These are phyloP conservation scores for Penicillium paradoxum DNA, from an alignment of 495 filamentous ascomycete species.

Conservation along the genomic window DNA sequence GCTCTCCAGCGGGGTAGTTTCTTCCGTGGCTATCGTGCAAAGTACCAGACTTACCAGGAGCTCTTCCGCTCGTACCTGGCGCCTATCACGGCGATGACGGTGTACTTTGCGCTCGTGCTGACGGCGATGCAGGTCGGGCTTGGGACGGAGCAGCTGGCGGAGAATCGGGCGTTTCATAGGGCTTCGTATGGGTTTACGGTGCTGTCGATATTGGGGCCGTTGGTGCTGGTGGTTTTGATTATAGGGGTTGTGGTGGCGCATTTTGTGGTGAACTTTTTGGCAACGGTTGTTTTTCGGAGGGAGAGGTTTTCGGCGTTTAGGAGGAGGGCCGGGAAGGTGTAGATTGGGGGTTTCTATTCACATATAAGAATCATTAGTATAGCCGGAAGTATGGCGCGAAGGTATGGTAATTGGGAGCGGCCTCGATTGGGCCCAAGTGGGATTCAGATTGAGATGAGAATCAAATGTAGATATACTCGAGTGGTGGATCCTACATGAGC, in stretches of 20 bases:
- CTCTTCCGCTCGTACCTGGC: constrained; percentile 44
- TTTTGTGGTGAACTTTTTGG: background rate
- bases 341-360: no score
- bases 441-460: no score
- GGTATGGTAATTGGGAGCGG: no score
- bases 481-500: no score
- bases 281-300: background rate
- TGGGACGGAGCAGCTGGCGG: constrained; percentile 33
- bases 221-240: constrained; percentile 7
- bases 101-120: constrained; percentile 50
- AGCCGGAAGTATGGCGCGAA: no score
- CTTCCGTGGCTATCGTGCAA: constrained; percentile 6
- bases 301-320: background rate
- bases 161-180: constrained; percentile 38
- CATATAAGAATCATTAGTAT: no score
- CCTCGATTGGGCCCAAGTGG: no score
- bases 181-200: constrained; percentile 52
- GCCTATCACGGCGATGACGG: constrained; percentile 37
- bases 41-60: constrained; percentile 11
- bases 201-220: constrained; percentile 37
- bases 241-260: background rate
- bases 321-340: background rate
- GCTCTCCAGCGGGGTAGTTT: background rate
- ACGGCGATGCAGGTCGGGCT: constrained; percentile 59
- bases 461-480: no score